Evolutionary conservation across 2,329 filamentous ascomycete genomes (phyloP).

Genomic region (Chaetomium strumarium): DNA sequence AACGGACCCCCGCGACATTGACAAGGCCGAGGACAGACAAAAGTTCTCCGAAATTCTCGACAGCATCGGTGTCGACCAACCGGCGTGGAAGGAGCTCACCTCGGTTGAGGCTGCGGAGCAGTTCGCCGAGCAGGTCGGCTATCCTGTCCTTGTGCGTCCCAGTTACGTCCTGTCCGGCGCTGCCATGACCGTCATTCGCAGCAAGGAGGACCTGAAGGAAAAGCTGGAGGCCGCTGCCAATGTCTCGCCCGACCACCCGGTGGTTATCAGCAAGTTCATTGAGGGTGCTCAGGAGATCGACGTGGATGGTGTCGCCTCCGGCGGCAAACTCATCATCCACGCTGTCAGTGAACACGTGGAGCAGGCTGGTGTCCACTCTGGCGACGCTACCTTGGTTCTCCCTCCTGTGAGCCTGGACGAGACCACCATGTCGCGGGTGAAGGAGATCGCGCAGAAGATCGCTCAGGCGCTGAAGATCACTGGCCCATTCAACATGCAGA

Average conservation of each 20-base stretch:
- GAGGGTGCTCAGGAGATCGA: slow-evolving; percentile 96
- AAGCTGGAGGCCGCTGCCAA: slow-evolving; percentile 87
- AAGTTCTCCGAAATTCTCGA: slow-evolving; percentile 98
- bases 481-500: slow-evolving; percentile 99
- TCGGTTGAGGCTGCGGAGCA: slow-evolving; percentile 81
- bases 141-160: slow-evolving; percentile 91
- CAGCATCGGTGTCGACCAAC: slow-evolving; percentile 93
- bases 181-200: slow-evolving; percentile 95
- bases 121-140: slow-evolving; percentile 80
- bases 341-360: slow-evolving; percentile 95
- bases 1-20: slow-evolving; percentile 88
- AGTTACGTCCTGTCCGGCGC: slow-evolving; percentile 95
- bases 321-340: slow-evolving; percentile 82
- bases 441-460: slow-evolving; percentile 94
- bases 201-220: slow-evolving; percentile 82
- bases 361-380: slow-evolving; percentile 95
- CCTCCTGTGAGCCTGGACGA: slow-evolving; percentile 77
- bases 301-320: slow-evolving; percentile 83
- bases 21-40: slow-evolving; percentile 95
- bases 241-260: slow-evolving; percentile 93
- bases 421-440: slow-evolving; percentile 74
- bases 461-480: slow-evolving; percentile 96
- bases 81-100: slow-evolving; percentile 94
- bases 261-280: slow-evolving; percentile 98
- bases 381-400: slow-evolving; percentile 89